Evolutionary conservation across 805 yeast species (phyloP).

Genomic region (Candida ipomoeae): DNA sequence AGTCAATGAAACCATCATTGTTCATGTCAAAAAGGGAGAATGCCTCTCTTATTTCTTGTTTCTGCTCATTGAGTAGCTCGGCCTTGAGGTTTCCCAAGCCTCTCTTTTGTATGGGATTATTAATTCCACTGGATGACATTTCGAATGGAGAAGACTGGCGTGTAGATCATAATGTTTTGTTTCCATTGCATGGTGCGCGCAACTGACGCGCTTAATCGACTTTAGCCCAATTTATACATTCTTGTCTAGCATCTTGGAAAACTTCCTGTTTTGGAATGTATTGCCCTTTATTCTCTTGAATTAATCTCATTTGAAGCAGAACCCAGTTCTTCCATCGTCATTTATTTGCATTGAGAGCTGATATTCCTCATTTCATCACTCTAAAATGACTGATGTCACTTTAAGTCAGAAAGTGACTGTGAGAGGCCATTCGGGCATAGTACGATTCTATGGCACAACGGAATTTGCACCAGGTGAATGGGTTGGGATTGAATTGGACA

Average conservation of each 20-base stretch:
- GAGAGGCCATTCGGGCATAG: slow-evolving; percentile 40
- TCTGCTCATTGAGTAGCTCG: slow-evolving; percentile 80
- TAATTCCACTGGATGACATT: slow-evolving; percentile 12
- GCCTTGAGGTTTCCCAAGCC: slow-evolving; percentile 45
- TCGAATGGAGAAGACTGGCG: neutral
- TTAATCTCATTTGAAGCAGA: neutral
- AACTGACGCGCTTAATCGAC: neutral
- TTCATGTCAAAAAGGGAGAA: slow-evolving; percentile 89
- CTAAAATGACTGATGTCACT: neutral
- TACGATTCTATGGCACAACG: slow-evolving; percentile 51
- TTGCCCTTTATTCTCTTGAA: neutral
- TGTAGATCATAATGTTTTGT: neutral
- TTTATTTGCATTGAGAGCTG: neutral
- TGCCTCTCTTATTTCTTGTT: slow-evolving; percentile 89
- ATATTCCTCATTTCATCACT: neutral
- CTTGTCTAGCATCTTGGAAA: neutral
- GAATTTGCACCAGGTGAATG: slow-evolving; percentile 56
- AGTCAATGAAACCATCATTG: slow-evolving; percentile 83
- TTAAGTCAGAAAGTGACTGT: slow-evolving; percentile 34
- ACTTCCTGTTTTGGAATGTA: neutral
- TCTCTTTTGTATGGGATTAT: slow-evolving; percentile 14
- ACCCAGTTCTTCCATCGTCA: neutral
- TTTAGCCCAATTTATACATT: neutral
- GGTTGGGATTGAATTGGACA: slow-evolving; percentile 47
- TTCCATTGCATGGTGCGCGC: slow-evolving; percentile 2